Conservation (phyloP, 768 basidiomycete genomes). For the Collybia sp. region DNA sequence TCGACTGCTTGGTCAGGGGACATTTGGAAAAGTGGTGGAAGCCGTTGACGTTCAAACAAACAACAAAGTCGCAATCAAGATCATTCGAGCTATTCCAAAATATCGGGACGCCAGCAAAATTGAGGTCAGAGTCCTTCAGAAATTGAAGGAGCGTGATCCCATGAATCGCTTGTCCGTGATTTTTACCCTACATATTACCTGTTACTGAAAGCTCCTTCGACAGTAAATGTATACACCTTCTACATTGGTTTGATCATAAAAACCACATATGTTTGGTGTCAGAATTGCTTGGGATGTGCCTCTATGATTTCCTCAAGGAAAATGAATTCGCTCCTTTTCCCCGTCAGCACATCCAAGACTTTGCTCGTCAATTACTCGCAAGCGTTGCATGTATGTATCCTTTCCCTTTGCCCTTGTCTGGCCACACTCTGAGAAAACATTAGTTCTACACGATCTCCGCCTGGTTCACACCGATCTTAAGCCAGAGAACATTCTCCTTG, state of each 20-base stretch:
- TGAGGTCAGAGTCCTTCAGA: conserved; percentile 91
- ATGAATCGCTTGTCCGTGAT: conserved; percentile 76
- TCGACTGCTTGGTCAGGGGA: conserved; percentile 90
- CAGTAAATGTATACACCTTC: conserved; percentile 97
- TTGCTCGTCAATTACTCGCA: conserved; percentile 85
- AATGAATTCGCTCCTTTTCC: conserved; percentile 97
- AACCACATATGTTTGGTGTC: conserved; percentile 98
- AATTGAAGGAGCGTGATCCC: conserved; percentile 86
- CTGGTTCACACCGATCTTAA: conserved; percentile 98
- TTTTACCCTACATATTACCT: background rate
- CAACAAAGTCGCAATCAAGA: conserved; percentile 91
- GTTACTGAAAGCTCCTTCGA: conserved; percentile 13
- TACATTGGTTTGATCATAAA: conserved; percentile 93
- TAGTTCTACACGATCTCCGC: conserved; percentile 87
- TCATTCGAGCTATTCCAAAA: conserved; percentile 97
- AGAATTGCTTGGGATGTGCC: conserved; percentile 93
- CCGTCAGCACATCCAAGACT: conserved; percentile 92
- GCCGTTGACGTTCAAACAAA: conserved; percentile 77
- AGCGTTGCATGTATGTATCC: conserved; percentile 85
- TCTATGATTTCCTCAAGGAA: conserved; percentile 98
- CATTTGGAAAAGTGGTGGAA: conserved; percentile 98
- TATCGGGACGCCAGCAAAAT: conserved; percentile 99
- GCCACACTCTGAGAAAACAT: conserved; percentile 5
- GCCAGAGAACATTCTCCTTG: conserved; percentile 96
- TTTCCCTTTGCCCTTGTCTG: conserved; percentile 1